These are phyloP conservation scores for Ceratorhiza oryzae-sativae DNA, from an alignment of 1,284 basidiomycete genomes.

Conservation along the genomic window DNA sequence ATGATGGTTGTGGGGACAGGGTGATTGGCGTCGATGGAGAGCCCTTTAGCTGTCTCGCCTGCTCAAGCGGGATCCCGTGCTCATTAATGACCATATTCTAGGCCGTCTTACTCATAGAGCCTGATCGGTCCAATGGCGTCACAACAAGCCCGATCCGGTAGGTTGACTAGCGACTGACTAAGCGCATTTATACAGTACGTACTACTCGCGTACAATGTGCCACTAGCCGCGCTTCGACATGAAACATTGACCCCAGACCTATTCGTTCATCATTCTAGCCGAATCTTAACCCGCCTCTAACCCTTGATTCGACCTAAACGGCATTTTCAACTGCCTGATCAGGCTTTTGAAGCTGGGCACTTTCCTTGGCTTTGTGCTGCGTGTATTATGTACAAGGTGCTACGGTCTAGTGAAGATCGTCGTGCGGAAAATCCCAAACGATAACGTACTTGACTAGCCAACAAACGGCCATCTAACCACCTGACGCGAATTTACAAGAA, in stretches of 20 bases:
- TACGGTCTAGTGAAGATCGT: not conserved
- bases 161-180: constrained; percentile 18
- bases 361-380: not conserved
- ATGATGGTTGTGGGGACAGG: constrained; percentile 15
- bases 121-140: not conserved
- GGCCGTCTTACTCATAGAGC: constrained; percentile 3
- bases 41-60: constrained; percentile 12
- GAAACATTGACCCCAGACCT: not conserved
- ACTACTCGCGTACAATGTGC: too few relatives aligned
- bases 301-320: not conserved
- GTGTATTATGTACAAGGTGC: not conserved
- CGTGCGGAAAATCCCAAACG: not conserved
- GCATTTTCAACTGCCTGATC: not conserved
- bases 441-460: not conserved
- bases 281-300: not conserved
- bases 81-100: constrained; percentile 2
- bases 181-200: not conserved
- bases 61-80: constrained; percentile 17
- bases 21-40: constrained; percentile 18
- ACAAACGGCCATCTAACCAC: not conserved
- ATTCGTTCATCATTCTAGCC: not conserved
- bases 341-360: not conserved
- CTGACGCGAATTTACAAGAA: not conserved
- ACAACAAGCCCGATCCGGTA: constrained; percentile 17
- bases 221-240: not conserved